These are phyloP conservation scores for Gomphus sp. DNA, from an alignment of 1,284 basidiomycete species.

Conservation along the genomic window DNA sequence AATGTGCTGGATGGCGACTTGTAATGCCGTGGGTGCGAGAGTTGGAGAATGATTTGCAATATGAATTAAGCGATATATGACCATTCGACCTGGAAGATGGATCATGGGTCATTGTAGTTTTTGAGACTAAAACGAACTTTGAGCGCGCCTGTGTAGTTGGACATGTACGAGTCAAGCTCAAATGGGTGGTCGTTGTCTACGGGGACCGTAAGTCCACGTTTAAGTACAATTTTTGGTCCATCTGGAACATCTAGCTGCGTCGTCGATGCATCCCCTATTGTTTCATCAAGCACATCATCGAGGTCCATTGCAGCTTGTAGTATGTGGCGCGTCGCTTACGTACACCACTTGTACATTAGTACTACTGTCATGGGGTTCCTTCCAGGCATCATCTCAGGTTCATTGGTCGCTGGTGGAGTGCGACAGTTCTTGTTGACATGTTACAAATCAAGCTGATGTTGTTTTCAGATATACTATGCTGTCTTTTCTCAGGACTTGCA, in stretches of 20 bases:
- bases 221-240: background rate
- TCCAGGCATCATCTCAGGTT: conserved; percentile 4
- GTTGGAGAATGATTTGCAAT: conserved; percentile 55
- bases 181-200: conserved; percentile 73
- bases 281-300: conserved; percentile 3
- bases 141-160: conserved; percentile 48
- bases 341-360: background rate
- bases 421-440: background rate
- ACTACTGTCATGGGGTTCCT: conserved; percentile 1
- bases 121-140: background rate
- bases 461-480: conserved; percentile 7
- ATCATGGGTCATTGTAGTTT: background rate
- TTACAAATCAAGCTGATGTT: background rate
- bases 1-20: conserved; percentile 53
- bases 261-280: background rate
- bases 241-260: background rate
- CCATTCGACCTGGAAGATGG: conserved; percentile 45
- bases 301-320: conserved; percentile 1
- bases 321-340: background rate
- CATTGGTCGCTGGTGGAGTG: conserved; percentile 7
- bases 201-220: conserved; percentile 23
- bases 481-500: conserved; percentile 7
- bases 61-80: conserved; percentile 58
- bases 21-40: conserved; percentile 59
- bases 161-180: conserved; percentile 64